Evolutionary conservation across 768 basidiomycete genomes (phyloP).

Genomic region (Favolaschia claudopus): DNA sequence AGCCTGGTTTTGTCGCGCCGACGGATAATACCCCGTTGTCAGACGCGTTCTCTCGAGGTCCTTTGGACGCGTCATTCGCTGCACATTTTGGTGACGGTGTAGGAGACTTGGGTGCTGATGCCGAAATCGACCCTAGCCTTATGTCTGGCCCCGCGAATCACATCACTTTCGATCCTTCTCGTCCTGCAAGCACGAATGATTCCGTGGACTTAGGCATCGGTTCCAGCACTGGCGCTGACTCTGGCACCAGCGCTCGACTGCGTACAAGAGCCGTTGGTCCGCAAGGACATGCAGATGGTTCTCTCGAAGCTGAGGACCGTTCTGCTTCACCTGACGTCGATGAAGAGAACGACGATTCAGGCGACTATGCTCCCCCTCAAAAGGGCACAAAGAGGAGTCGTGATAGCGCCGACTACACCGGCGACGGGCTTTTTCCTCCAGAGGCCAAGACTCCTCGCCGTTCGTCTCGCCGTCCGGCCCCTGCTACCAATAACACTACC

Average conservation of each 20-base stretch:
- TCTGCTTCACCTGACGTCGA: slow-evolving; percentile 16
- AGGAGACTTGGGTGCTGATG: slow-evolving; percentile 47
- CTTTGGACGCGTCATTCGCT: slow-evolving; percentile 49
- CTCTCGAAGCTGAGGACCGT: neutral
- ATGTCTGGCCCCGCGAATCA: slow-evolving; percentile 51
- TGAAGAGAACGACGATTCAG: slow-evolving; percentile 23
- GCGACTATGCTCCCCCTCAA: slow-evolving; percentile 12
- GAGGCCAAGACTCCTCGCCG: slow-evolving; percentile 22
- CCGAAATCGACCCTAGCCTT: slow-evolving; percentile 48
- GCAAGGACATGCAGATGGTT: neutral
- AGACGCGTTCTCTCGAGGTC: slow-evolving; percentile 57
- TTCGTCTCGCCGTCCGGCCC: slow-evolving; percentile 17
- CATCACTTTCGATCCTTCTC: no score
- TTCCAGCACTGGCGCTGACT: slow-evolving; percentile 55
- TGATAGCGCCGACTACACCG: slow-evolving; percentile 9
- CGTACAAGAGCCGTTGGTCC: slow-evolving; percentile 55
- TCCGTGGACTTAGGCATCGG: slow-evolving; percentile 50
- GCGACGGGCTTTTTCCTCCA: slow-evolving; percentile 9
- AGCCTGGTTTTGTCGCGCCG: slow-evolving; percentile 33
- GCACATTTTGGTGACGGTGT: slow-evolving; percentile 53
- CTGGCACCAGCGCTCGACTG: slow-evolving; percentile 54
- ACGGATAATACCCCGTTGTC: slow-evolving; percentile 26
- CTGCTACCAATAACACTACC: slow-evolving; percentile 27
- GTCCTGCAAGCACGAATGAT: slow-evolving; percentile 38
- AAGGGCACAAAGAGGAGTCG: slow-evolving; percentile 15